phyloP scores from a whole-genome alignment of 345 rosid genomes.

The Hypericum perforatum region DNA sequence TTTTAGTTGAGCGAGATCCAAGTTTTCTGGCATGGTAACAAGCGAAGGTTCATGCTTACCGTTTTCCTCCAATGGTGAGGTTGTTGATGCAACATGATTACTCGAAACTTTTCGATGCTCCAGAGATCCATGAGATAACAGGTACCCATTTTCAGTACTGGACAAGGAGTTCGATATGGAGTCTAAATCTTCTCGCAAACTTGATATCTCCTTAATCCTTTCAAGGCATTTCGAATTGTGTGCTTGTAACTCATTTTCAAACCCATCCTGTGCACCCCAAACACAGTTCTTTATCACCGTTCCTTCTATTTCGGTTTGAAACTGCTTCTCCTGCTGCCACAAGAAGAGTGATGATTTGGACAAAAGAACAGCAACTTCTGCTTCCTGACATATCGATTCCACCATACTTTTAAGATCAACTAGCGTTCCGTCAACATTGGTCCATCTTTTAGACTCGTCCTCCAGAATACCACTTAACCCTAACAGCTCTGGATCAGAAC shows the following conservation, averaged over 20 bases:
- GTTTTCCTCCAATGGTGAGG: constrained; percentile 40
- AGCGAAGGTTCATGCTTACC: constrained; percentile 52
- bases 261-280: constrained; percentile 43
- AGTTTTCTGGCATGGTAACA: constrained; percentile 36
- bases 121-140: constrained; percentile 35
- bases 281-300: constrained; percentile 37
- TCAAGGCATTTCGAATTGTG: constrained; percentile 31
- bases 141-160: constrained; percentile 40
- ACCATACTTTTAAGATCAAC: constrained; percentile 12
- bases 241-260: constrained; percentile 37
- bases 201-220: constrained; percentile 48
- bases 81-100: constrained; percentile 28
- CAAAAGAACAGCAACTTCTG: constrained; percentile 5
- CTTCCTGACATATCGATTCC: constrained; percentile 4
- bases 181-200: constrained; percentile 62
- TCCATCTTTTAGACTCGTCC: constrained; percentile 25
- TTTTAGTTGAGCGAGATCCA: constrained; percentile 32
- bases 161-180: constrained; percentile 40
- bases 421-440: constrained; percentile 14
- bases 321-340: constrained; percentile 50
- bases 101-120: constrained; percentile 58
- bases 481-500: constrained; percentile 25
- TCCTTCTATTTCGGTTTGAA: constrained; percentile 38
- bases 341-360: constrained; percentile 29
- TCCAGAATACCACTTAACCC: constrained; percentile 42